These are phyloP conservation scores for Leccinum olivaceopallidum DNA, from an alignment of 768 basidiomycete species.

Conservation along the genomic window DNA sequence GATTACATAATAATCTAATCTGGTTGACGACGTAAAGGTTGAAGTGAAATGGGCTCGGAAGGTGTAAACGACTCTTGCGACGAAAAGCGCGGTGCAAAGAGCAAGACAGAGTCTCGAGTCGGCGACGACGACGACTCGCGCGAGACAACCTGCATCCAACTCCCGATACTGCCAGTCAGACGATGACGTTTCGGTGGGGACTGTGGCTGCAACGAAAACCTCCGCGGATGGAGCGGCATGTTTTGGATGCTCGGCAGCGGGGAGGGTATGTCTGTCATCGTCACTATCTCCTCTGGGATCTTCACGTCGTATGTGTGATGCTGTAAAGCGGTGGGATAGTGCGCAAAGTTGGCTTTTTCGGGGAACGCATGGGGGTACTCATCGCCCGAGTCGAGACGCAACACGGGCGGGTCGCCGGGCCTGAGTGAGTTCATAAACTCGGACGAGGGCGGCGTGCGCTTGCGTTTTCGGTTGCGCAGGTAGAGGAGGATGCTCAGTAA, in stretches of 20 bases:
- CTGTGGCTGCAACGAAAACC: slow-evolving; percentile 17
- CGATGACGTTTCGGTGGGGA: background rate
- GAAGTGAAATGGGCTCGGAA: slow-evolving; percentile 15
- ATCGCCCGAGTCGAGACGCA: slow-evolving; percentile 30
- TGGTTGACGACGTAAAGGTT: slow-evolving; percentile 28
- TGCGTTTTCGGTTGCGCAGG: slow-evolving; percentile 41
- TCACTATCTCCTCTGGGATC: slow-evolving; percentile 15
- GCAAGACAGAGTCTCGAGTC: slow-evolving; percentile 7
- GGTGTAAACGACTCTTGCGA: slow-evolving; percentile 7
- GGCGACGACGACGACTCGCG: slow-evolving; percentile 9
- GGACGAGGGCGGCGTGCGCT: slow-evolving; percentile 54
- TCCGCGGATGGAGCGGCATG: slow-evolving; percentile 22
- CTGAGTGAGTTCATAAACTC: slow-evolving; percentile 47
- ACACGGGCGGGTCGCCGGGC: slow-evolving; percentile 24
- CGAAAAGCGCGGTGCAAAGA: slow-evolving; percentile 18
- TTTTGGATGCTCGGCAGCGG: slow-evolving; percentile 19
- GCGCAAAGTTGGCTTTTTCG: slow-evolving; percentile 18
- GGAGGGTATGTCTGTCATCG: slow-evolving; percentile 12
- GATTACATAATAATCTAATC: slow-evolving; percentile 6
- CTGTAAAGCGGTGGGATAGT: slow-evolving; percentile 11
- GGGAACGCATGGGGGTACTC: slow-evolving; percentile 12
- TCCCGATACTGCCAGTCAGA: slow-evolving; percentile 19
- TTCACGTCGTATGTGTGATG: slow-evolving; percentile 7
- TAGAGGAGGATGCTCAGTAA: slow-evolving; percentile 39
- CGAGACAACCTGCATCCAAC: slow-evolving; percentile 22